Evolutionary conservation across 1,284 basidiomycete genomes (phyloP).

Genomic region (Cryptococcus neoformans): DNA sequence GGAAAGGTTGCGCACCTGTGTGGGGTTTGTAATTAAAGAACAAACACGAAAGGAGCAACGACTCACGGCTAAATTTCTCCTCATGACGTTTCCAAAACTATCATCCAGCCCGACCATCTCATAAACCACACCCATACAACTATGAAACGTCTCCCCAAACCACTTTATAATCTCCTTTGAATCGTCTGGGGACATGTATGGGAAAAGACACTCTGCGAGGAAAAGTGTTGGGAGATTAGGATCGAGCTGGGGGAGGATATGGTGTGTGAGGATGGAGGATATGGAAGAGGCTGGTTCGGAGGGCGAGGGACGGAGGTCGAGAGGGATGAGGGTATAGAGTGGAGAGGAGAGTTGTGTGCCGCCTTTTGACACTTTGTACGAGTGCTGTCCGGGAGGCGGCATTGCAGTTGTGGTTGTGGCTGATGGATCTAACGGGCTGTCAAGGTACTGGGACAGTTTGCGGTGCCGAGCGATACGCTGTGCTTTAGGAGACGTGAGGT

Average conservation of each 20-base stretch:
- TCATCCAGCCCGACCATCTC: conserved; percentile 87
- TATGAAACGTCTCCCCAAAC: conserved; percentile 62
- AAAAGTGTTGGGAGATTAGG: conserved; percentile 69
- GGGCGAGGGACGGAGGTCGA: conserved; percentile 63
- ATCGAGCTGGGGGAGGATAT: conserved; percentile 56
- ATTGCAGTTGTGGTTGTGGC: background rate
- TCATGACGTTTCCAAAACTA: conserved; percentile 82
- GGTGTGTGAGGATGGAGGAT: conserved; percentile 14
- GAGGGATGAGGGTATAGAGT: conserved; percentile 70
- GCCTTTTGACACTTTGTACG: conserved; percentile 53
- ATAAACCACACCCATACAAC: conserved; percentile 60
- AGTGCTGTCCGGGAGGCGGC: conserved; percentile 1
- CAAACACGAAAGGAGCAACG: background rate
- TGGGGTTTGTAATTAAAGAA: background rate
- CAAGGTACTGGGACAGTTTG: conserved; percentile 50
- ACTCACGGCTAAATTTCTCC: conserved; percentile 71
- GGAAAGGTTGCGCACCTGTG: conserved; percentile 58
- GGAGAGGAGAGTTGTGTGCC: conserved; percentile 64
- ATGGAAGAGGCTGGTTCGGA: conserved; percentile 40
- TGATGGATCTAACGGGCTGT: background rate
- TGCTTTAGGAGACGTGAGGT: conserved; percentile 77
- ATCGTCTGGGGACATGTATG: conserved; percentile 69
- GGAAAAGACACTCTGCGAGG: conserved; percentile 86
- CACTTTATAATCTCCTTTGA: conserved; percentile 65
- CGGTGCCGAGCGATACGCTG: conserved; percentile 71